Evolutionary conservation across 2,329 filamentous ascomycete species (phyloP).

Genomic region (Claviceps lovelessii): DNA sequence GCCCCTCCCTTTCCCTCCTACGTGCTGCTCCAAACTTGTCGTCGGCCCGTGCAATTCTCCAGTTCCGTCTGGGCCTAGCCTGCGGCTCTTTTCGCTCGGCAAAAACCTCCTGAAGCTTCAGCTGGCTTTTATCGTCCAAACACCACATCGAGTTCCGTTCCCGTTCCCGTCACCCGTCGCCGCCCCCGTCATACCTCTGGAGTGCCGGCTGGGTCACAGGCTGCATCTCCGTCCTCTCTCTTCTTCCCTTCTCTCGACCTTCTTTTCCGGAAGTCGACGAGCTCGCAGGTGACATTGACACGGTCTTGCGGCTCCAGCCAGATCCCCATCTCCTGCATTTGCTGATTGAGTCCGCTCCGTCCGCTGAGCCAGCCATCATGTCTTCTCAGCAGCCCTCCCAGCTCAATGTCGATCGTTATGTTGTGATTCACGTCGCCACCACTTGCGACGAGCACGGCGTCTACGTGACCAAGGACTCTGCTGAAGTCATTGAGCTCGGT

Average conservation of each 20-base stretch:
- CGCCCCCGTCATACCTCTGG: conserved; percentile 6
- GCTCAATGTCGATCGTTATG: conserved; percentile 81
- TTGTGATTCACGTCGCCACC: conserved; percentile 95
- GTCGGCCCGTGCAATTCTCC: conserved; percentile 10
- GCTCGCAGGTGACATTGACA: conserved; percentile 7
- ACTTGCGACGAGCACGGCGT: conserved; percentile 99
- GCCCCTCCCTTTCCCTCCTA: not conserved
- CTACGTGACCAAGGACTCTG: conserved; percentile 97
- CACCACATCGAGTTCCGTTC: conserved; percentile 11
- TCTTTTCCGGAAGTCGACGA: conserved; percentile 8
- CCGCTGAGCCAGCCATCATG: conserved; percentile 17
- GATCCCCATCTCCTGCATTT: conserved; percentile 6
- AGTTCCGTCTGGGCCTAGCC: conserved; percentile 6
- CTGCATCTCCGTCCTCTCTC: conserved; percentile 17
- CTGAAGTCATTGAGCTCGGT: conserved; percentile 96
- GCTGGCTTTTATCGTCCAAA: conserved; percentile 10
- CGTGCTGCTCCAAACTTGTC: conserved; percentile 1
- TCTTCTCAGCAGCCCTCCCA: conserved; percentile 32
- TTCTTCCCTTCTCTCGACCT: conserved; percentile 7
- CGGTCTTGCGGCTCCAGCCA: conserved; percentile 1
- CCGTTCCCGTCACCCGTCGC: conserved; percentile 10
- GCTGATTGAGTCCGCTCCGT: conserved; percentile 8
- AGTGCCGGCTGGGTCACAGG: conserved; percentile 24
- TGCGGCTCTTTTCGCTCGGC: conserved; percentile 12
- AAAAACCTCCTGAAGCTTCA: conserved; percentile 16